These are phyloP conservation scores for Sporisorium exsertum DNA, from an alignment of 1,284 basidiomycete genomes.

Conservation along the genomic window DNA sequence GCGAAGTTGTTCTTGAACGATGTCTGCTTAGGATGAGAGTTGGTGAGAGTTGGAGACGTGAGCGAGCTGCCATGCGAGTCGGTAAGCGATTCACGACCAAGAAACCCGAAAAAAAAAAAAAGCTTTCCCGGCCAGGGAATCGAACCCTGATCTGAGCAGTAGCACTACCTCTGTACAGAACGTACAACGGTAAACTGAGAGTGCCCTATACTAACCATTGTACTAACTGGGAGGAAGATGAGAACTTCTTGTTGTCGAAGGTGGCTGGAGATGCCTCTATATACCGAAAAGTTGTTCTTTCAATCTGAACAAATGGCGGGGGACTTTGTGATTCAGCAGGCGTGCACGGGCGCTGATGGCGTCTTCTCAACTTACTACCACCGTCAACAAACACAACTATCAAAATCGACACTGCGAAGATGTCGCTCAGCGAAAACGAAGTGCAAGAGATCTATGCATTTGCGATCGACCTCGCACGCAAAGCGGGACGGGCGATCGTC, in stretches of 20 bases:
- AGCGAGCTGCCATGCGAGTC: too few relatives aligned
- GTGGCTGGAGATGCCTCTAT: too few relatives aligned
- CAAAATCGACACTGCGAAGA: not conserved
- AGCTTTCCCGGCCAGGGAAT: conserved; percentile 53
- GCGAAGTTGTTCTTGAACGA: not conserved
- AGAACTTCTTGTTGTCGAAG: not conserved
- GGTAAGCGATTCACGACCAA: not conserved
- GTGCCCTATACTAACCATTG: conserved; percentile 49
- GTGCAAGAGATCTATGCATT: conserved; percentile 74
- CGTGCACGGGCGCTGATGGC: too few relatives aligned
- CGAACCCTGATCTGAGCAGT: conserved; percentile 55
- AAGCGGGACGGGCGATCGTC: conserved; percentile 72
- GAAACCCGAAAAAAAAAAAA: not conserved
- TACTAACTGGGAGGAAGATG: conserved; percentile 38
- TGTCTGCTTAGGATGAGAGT: not conserved
- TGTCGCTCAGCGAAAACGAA: conserved; percentile 22
- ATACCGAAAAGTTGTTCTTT: too few relatives aligned
- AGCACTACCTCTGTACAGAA: not conserved
- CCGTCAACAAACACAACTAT: not conserved
- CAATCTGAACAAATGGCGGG: too few relatives aligned
- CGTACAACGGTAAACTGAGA: conserved; percentile 15
- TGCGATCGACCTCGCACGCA: conserved; percentile 77
- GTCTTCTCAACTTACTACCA: not conserved
- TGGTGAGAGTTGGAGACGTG: not conserved
- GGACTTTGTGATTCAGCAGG: not conserved